phyloP scores from a whole-genome alignment of 2,329 filamentous ascomycete species.

The Alternaria sp. region DNA sequence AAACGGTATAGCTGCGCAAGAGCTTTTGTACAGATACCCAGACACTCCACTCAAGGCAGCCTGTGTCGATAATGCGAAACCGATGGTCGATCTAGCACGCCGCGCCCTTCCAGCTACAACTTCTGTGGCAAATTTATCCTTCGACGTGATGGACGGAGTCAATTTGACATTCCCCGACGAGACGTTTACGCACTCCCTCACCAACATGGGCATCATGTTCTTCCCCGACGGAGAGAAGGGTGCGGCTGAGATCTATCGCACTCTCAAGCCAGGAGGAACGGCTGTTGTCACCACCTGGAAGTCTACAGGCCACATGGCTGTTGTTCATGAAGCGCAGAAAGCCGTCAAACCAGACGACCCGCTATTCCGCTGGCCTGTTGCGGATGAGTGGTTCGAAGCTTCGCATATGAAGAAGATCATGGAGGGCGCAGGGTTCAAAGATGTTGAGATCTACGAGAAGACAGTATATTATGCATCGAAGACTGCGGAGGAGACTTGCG shows the following conservation, averaged over 20 bases:
- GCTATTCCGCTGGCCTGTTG: constrained; percentile 16
- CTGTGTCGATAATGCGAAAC: constrained; percentile 11
- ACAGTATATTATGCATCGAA: constrained; percentile 12
- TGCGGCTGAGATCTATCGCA: constrained; percentile 43
- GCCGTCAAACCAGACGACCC: constrained; percentile 5
- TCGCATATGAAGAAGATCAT: constrained; percentile 8
- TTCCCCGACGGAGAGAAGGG: constrained; percentile 34
- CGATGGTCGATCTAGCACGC: constrained; percentile 17
- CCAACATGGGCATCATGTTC: constrained; percentile 49
- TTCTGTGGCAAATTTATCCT: not conserved
- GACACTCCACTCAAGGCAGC: constrained; percentile 6
- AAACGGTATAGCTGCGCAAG: constrained; percentile 27
- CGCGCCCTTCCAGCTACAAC: not conserved
- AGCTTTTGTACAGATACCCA: constrained; percentile 14
- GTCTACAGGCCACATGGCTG: not conserved
- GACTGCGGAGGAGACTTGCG: constrained; percentile 6
- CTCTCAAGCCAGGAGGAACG: constrained; percentile 43
- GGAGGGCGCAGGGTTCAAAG: constrained; percentile 8
- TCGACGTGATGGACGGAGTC: constrained; percentile 12
- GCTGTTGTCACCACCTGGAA: constrained; percentile 40
- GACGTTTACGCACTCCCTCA: constrained; percentile 47
- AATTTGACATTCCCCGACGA: constrained; percentile 28
- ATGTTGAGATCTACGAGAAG: constrained; percentile 8
- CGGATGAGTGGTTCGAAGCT: constrained; percentile 16
- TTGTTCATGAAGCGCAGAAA: constrained; percentile 11